These are phyloP conservation scores for Apiospora pterosperma DNA, from an alignment of 2,329 filamentous ascomycete species.

Conservation along the genomic window DNA sequence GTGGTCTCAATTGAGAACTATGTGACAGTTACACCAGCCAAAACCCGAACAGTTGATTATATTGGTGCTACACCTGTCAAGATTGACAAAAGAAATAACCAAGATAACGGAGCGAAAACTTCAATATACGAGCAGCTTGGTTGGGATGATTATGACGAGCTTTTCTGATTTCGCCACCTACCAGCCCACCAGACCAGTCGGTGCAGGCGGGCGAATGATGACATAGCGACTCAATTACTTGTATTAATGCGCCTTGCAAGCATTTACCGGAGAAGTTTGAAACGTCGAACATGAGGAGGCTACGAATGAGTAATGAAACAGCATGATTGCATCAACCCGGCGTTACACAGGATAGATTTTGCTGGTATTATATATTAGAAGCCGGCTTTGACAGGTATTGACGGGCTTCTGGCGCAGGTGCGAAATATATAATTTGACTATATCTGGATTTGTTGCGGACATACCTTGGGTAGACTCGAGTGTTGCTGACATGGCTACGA, in stretches of 20 bases:
- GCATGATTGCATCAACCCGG: constrained; percentile 17
- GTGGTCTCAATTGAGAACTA: constrained; percentile 17
- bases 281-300: background rate
- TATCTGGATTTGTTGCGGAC: background rate
- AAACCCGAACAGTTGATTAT: constrained; percentile 10
- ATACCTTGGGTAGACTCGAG: background rate
- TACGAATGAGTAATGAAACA: constrained; percentile 14
- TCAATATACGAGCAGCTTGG: constrained; percentile 54
- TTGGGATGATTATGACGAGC: constrained; percentile 52
- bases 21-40: constrained; percentile 21
- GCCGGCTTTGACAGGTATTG: background rate
- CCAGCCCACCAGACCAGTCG: background rate
- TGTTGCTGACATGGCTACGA: background rate
- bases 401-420: background rate
- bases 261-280: background rate
- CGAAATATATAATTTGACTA: background rate
- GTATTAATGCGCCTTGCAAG: background rate
- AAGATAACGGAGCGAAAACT: constrained; percentile 21
- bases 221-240: background rate
- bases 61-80: background rate
- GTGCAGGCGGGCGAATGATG: background rate
- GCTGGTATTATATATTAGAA: background rate
- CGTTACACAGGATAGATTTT: background rate
- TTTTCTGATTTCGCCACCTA: constrained; percentile 9
- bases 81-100: constrained; percentile 10